phyloP scores from a whole-genome alignment of 2,329 filamentous ascomycete species.

The Verruconis gallopava region DNA sequence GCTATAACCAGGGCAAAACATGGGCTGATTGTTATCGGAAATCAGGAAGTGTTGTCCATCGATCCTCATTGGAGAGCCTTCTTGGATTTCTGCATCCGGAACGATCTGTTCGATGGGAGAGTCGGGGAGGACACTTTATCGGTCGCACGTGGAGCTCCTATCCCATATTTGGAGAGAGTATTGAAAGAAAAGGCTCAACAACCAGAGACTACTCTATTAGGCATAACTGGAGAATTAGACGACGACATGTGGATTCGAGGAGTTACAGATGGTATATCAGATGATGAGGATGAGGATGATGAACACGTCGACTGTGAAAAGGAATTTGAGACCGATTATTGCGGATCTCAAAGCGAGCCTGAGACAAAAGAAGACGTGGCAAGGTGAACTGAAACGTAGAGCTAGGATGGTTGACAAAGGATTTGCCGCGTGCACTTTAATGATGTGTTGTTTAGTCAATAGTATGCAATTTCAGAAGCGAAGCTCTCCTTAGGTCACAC shows the following conservation, averaged over 20 bases:
- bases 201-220: not conserved
- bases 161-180: conserved; percentile 2
- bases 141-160: not conserved
- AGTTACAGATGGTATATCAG: not conserved
- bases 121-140: not conserved
- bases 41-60: conserved; percentile 22
- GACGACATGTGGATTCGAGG: conserved; percentile 5
- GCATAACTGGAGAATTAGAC: not conserved
- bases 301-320: no score
- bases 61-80: conserved; percentile 27
- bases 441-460: no score
- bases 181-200: not conserved
- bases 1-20: conserved; percentile 32
- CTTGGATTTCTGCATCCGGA: conserved; percentile 26
- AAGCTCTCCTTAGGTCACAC: no score
- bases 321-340: no score
- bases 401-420: no score
- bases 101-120: conserved; percentile 21
- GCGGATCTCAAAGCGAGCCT: no score
- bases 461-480: no score
- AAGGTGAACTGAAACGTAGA: no score
- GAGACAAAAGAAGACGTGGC: no score
- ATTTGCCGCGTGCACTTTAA: no score
- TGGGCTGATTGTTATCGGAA: conserved; percentile 30
- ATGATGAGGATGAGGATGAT: not conserved